Evolutionary conservation across 2,329 filamentous ascomycete genomes (phyloP), one percentile per base, ranked within the genome.

Genomic region (Aspergillus tubingensis): DNA sequence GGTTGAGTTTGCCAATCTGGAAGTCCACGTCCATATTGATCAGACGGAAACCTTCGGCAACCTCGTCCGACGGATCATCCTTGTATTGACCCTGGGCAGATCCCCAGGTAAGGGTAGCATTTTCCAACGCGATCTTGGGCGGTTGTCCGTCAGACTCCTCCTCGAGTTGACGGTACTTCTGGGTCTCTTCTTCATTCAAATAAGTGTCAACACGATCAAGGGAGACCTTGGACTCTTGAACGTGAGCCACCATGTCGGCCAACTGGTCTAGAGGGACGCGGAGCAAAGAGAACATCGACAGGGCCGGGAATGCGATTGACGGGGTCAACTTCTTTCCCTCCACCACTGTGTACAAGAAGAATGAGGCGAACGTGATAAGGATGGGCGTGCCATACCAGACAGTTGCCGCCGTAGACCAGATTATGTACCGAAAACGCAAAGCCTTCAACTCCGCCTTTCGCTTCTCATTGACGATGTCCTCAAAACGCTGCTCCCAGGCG

Each of bases 211-310:
- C 91, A 81, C 95, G 93, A 71, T 97, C 93, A 54, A 99, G 88
- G 0, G 95, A 99, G 19, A 99, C 94, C 79, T 96, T 96, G 23
- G 93, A 91, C 77, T 99, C 95, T 79, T 97, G 92, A 3, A 99
- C 93, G 78, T 98, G 95, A 10, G 95, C 95, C 72, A 98, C 90
- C 95, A 99, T 99, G 76, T 99, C 95, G 54, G 95, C 95, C 57
- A 99, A 84, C 78, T 98, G 94, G 75, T 99, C 95, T 49, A 99
- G 82, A 4, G 95, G 95, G 56, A 97, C 91, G 51, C 95, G 89
- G 13, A 99, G 87, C 43, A 99, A 87, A 74, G 93, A 93, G 76
- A 99, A 99, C 65, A 99, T 88, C 0, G 95, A 98, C 57, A 99
- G 88, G 39, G 95, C 92, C 2, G 95, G 97, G 77, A 99, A 99